These are phyloP conservation scores for Xylaria intraflava DNA, from an alignment of 495 filamentous ascomycete genomes.

Conservation along the genomic window DNA sequence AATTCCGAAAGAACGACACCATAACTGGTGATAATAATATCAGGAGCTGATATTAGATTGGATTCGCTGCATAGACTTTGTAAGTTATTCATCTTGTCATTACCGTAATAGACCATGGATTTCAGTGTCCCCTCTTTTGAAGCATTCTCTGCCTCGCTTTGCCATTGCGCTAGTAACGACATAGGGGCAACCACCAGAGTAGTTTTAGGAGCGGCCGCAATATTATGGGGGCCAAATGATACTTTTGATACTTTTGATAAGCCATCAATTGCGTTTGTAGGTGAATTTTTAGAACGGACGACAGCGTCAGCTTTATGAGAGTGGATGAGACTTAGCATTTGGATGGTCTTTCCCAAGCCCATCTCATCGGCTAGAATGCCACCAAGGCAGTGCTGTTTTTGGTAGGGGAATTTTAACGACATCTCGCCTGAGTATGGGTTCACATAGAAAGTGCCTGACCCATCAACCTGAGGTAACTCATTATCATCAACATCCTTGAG, in stretches of 20 bases:
- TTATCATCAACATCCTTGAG: conserved; percentile 79
- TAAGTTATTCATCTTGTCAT: conserved; percentile 70
- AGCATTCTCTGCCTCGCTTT: conserved; percentile 86
- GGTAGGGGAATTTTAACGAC: conserved; percentile 83
- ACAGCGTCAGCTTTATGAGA: conserved; percentile 59
- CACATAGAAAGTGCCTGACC: conserved; percentile 75
- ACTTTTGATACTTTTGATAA: conserved; percentile 45
- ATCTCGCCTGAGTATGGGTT: conserved; percentile 96
- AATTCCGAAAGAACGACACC: conserved; percentile 88
- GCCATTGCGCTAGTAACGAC: conserved; percentile 90
- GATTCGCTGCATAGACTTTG: conserved; percentile 66
- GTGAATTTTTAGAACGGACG: conserved; percentile 18
- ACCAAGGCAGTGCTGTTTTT: conserved; percentile 91
- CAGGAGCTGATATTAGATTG: conserved; percentile 69
- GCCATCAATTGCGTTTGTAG: conserved; percentile 27
- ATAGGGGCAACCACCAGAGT: conserved; percentile 94
- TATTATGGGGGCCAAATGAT: conserved; percentile 43
- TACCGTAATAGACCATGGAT: conserved; percentile 83
- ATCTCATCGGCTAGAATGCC: conserved; percentile 92
- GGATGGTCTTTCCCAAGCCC: conserved; percentile 91
- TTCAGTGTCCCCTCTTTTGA: conserved; percentile 76
- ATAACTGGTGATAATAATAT: conserved; percentile 93
- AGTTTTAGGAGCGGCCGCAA: conserved; percentile 72
- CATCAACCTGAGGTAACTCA: conserved; percentile 54
- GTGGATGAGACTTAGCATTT: conserved; percentile 93